Conservation (phyloP, 441 rosid genomes). For the Jatropha multifida region DNA sequence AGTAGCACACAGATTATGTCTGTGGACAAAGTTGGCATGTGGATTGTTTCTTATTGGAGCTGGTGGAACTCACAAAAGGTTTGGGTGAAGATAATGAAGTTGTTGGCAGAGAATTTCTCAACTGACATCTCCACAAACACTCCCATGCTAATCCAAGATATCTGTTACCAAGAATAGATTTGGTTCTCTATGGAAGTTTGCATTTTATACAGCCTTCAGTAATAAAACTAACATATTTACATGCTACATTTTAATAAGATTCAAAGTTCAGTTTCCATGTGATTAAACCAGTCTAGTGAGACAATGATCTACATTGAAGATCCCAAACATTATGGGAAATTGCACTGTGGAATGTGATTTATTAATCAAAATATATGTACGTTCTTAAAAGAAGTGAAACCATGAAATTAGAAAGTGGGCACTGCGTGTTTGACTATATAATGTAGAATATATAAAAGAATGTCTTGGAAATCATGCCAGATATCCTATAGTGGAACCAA, state of each 20-base stretch:
- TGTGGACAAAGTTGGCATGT: slow-evolving; percentile 46
- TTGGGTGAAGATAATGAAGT: slow-evolving; percentile 15
- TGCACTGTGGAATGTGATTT: slow-evolving; percentile 7
- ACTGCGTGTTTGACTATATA: not conserved
- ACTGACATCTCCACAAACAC: slow-evolving; percentile 31
- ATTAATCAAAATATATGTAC: not conserved
- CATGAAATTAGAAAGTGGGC: not conserved
- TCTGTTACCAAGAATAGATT: slow-evolving; percentile 39
- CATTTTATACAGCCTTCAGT: slow-evolving; percentile 24
- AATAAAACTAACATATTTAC: not conserved
- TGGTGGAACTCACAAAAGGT: slow-evolving; percentile 26
- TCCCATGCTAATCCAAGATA: slow-evolving; percentile 21
- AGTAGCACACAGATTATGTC: slow-evolving; percentile 37
- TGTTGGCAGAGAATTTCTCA: slow-evolving; percentile 24
- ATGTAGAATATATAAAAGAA: not conserved
- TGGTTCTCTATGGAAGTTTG: slow-evolving; percentile 24
- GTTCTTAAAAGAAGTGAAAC: slow-evolving; percentile 14
- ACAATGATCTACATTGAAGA: slow-evolving; percentile 35
- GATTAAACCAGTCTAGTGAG: slow-evolving; percentile 21
- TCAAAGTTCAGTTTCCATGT: slow-evolving; percentile 18
- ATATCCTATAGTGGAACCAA: not conserved
- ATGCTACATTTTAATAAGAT: not conserved
- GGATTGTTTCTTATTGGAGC: slow-evolving; percentile 45
- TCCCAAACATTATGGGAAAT: slow-evolving; percentile 32
- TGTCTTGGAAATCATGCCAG: not conserved